A percentile compares a stretch with the other conserved stretches of the same genome.
Evolutionary conservation across 306 rosid genomes (phyloP).

Genomic region (Begonia loranthoides): DNA sequence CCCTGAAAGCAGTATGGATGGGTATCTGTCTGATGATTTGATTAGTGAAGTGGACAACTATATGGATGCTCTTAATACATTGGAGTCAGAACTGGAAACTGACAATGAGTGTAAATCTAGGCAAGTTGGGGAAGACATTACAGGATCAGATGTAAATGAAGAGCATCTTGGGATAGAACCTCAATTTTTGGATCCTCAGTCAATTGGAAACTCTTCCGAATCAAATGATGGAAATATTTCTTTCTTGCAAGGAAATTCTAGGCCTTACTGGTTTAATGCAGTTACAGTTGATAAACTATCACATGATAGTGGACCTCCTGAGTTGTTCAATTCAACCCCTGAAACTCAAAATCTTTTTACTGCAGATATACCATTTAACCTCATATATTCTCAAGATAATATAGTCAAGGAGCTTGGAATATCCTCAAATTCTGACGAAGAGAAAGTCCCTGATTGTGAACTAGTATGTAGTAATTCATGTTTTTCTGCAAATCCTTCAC

Average conservation of each 20-base stretch:
- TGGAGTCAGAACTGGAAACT: conserved; percentile 61
- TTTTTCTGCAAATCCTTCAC: conserved; percentile 19
- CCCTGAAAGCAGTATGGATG: conserved; percentile 28
- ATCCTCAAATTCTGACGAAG: conserved; percentile 18
- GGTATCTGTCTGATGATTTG: conserved; percentile 52
- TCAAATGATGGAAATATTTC: conserved; percentile 54
- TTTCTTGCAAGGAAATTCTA: conserved; percentile 31
- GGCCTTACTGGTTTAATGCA: conserved; percentile 36
- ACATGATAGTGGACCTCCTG: conserved; percentile 23
- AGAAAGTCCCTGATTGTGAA: conserved; percentile 20
- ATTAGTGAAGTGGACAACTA: conserved; percentile 80
- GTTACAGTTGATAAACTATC: conserved; percentile 29
- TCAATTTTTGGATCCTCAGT: conserved; percentile 47
- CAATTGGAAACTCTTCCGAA: conserved; percentile 43
- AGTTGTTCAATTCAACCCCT: conserved; percentile 17
- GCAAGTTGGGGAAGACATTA: conserved; percentile 20
- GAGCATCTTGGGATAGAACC: conserved; percentile 36
- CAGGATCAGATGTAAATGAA: conserved; percentile 35
- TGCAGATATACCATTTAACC: conserved; percentile 22
- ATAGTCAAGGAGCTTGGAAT: conserved; percentile 15
- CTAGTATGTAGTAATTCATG: conserved; percentile 24
- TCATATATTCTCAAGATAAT: conserved; percentile 17
- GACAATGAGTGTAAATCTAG: conserved; percentile 43
- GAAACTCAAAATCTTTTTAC: conserved; percentile 25
- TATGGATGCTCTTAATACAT: conserved; percentile 62